Percentiles rank a stretch among this genome's conserved stretches.
phyloP scores from a whole-genome alignment of 2,329 filamentous ascomycete species.

The Clarireedia paspali region DNA sequence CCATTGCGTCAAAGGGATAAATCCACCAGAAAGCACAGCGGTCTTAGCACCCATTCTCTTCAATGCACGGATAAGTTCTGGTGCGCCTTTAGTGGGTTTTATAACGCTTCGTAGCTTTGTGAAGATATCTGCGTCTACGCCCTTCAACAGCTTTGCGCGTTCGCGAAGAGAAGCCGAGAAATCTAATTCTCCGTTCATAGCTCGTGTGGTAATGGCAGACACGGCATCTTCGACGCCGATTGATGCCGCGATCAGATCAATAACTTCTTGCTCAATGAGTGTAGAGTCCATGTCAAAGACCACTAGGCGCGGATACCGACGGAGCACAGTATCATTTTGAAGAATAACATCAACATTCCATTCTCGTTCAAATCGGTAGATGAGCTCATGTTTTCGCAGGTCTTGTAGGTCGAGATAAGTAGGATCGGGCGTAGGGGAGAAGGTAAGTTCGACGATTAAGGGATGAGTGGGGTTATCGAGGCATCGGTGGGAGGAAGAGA shows the following conservation, averaged over 20 bases:
- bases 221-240: slow-evolving; percentile 78
- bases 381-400: slow-evolving; percentile 69
- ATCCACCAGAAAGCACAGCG: slow-evolving; percentile 87
- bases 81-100: slow-evolving; percentile 74
- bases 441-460: slow-evolving; percentile 57
- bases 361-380: slow-evolving; percentile 78
- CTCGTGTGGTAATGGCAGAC: slow-evolving; percentile 80
- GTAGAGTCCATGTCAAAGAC: slow-evolving; percentile 99
- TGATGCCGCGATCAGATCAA: slow-evolving; percentile 84
- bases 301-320: slow-evolving; percentile 74
- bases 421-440: slow-evolving; percentile 51
- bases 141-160: slow-evolving; percentile 72
- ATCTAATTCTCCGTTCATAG: slow-evolving; percentile 94
- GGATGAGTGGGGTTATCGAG: slow-evolving; percentile 54
- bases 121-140: slow-evolving; percentile 72
- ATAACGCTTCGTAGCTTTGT: slow-evolving; percentile 67
- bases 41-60: slow-evolving; percentile 77
- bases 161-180: slow-evolving; percentile 79
- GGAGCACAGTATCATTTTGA: slow-evolving; percentile 65
- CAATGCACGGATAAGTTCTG: slow-evolving; percentile 64
- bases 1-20: slow-evolving; percentile 83
- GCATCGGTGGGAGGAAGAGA: slow-evolving; percentile 55
- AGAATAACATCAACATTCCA: slow-evolving; percentile 84
- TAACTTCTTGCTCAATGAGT: slow-evolving; percentile 93
- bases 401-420: slow-evolving; percentile 61